phyloP scores from a whole-genome alignment of 2,329 filamentous ascomycete species.

The Cercospora beticola region DNA sequence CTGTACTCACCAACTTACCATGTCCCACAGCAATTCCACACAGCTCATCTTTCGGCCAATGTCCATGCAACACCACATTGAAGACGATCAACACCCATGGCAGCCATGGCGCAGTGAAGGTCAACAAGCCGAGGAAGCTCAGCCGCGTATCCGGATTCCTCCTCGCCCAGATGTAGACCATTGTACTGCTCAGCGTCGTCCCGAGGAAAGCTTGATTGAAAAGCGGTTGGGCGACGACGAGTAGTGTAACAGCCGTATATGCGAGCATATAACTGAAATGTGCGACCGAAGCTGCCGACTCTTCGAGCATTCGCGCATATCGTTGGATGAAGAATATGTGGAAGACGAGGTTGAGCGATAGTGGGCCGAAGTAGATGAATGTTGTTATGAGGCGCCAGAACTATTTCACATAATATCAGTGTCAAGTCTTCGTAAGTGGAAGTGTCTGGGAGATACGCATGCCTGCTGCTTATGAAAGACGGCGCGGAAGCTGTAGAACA shows the following conservation, averaged over 20 bases:
- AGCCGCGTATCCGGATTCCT: constrained; percentile 89
- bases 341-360: constrained; percentile 91
- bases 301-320: constrained; percentile 91
- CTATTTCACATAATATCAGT: constrained; percentile 46
- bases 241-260: constrained; percentile 76
- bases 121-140: constrained; percentile 75
- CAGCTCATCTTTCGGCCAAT: constrained; percentile 90
- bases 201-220: constrained; percentile 92
- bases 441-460: constrained; percentile 34
- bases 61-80: constrained; percentile 85
- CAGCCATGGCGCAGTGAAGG: constrained; percentile 90
- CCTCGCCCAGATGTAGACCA: constrained; percentile 97
- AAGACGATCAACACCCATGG: constrained; percentile 96
- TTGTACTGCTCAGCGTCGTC: constrained; percentile 84
- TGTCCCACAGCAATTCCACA: constrained; percentile 94
- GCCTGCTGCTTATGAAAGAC: constrained; percentile 93
- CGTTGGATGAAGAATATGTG: constrained; percentile 98
- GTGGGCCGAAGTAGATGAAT: constrained; percentile 94
- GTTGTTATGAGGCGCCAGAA: constrained; percentile 97
- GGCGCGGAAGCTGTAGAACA: constrained; percentile 93
- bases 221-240: constrained; percentile 73
- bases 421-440: too few relatives aligned
- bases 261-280: constrained; percentile 93
- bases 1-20: constrained; percentile 42
- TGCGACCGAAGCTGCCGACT: constrained; percentile 88